Evolutionary conservation across 495 filamentous ascomycete genomes (phyloP).

Genomic region (Penicillium silybi): DNA sequence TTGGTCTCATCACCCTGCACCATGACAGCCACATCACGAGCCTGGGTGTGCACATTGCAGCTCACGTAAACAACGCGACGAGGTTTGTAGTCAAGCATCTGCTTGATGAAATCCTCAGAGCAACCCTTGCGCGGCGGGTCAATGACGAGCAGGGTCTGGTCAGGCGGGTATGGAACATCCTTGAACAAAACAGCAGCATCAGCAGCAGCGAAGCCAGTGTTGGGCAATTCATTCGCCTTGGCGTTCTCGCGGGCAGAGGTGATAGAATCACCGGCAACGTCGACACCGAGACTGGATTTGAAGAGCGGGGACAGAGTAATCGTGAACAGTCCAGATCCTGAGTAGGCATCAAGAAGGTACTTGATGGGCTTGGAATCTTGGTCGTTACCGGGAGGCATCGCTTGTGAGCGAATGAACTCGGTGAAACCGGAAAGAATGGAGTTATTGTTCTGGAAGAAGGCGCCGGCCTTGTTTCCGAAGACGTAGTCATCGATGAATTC

Average conservation of each 20-base stretch:
- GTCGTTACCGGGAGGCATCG: conserved; percentile 47
- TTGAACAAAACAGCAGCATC: conserved; percentile 82
- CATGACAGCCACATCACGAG: conserved; percentile 81
- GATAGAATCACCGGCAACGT: conserved; percentile 70
- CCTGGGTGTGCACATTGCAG: conserved; percentile 97
- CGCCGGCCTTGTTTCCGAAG: conserved; percentile 84
- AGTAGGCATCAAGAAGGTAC: conserved; percentile 95
- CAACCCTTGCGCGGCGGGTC: conserved; percentile 96
- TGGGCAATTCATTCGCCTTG: conserved; percentile 64
- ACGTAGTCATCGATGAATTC: conserved; percentile 84
- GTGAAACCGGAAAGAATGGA: conserved; percentile 92
- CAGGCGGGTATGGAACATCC: conserved; percentile 60
- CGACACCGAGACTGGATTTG: conserved; percentile 62
- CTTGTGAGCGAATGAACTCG: conserved; percentile 79
- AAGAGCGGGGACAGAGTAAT: conserved; percentile 86
- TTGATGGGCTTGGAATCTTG: conserved; percentile 51
- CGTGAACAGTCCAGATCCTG: conserved; percentile 93
- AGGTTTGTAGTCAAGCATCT: conserved; percentile 73
- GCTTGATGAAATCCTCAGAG: conserved; percentile 74
- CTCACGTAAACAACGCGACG: conserved; percentile 85
- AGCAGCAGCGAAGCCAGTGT: conserved; percentile 75
- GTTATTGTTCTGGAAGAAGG: conserved; percentile 99
- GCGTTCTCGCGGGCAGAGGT: conserved; percentile 72
- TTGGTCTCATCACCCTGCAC: conserved; percentile 58
- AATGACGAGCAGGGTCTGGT: conserved; percentile 84